phyloP scores from a whole-genome alignment of 768 basidiomycete genomes.

The Lanmaoa pseudosensibilis region DNA sequence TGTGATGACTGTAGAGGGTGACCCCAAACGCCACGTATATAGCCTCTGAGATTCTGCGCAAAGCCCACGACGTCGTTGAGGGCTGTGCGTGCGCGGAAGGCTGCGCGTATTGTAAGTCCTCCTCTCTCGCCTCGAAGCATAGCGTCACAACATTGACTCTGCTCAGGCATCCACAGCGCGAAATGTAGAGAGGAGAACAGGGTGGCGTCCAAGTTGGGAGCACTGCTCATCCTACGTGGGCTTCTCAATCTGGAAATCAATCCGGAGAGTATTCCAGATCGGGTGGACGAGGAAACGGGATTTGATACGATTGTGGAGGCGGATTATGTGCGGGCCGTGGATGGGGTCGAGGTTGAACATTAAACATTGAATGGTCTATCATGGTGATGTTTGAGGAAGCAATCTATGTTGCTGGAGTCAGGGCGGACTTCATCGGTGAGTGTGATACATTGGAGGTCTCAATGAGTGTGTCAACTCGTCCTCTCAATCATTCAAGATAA shows the following conservation, averaged over 20 bases:
- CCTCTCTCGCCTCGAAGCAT: neutral
- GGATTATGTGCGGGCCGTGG: slow-evolving; percentile 42
- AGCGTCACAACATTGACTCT: neutral
- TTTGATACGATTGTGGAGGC: slow-evolving; percentile 58
- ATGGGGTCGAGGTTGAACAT: slow-evolving; percentile 48
- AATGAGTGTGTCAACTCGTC: no score
- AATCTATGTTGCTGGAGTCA: no score
- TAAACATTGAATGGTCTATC: neutral
- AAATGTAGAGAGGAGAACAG: slow-evolving; percentile 69
- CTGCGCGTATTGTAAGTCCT: slow-evolving; percentile 61
- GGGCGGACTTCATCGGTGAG: no score
- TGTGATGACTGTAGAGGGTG: neutral
- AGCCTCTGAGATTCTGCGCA: slow-evolving; percentile 58
- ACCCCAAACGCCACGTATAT: slow-evolving; percentile 6
- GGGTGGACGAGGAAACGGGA: slow-evolving; percentile 29
- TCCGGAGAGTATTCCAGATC: slow-evolving; percentile 37
- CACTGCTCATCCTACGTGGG: slow-evolving; percentile 60
- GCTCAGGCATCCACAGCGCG: slow-evolving; percentile 63
- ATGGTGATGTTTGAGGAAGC: neutral
- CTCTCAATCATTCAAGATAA: no score
- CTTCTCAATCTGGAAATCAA: slow-evolving; percentile 51
- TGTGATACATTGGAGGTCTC: neutral
- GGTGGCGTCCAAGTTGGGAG: slow-evolving; percentile 78
- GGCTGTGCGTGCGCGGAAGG: slow-evolving; percentile 68
- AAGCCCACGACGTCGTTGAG: slow-evolving; percentile 58